Conservation (phyloP, 768 basidiomycete species). For the Hortiboletus flavorubellus region DNA sequence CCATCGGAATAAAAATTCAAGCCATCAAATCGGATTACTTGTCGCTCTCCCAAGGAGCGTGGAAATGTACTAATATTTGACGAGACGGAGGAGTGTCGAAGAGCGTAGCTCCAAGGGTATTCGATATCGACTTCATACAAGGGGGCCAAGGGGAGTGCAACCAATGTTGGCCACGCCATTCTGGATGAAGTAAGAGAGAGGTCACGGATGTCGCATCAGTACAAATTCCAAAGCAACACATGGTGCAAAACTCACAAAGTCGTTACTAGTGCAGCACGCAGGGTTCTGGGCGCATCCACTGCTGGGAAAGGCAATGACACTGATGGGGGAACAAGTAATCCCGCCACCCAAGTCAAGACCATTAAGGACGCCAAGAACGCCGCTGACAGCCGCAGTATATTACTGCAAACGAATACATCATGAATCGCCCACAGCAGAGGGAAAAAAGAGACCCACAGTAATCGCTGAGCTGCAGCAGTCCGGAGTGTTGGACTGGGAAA, state of each 20-base stretch:
- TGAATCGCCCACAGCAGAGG: not conserved
- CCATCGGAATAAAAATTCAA: too few relatives aligned
- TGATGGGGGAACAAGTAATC: not conserved
- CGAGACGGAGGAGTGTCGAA: too few relatives aligned
- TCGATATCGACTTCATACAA: not conserved
- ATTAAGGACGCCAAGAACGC: not conserved
- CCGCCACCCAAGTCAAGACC: rapidly evolving
- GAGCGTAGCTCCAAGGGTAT: not conserved
- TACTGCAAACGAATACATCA: not conserved
- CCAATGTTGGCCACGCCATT: not conserved
- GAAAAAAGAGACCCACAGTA: too few relatives aligned
- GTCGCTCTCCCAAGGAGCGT: too few relatives aligned
- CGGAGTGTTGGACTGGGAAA: too few relatives aligned
- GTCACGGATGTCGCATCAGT: not conserved
- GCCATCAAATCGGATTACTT: too few relatives aligned
- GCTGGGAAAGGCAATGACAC: rapidly evolving
- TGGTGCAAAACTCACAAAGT: not conserved
- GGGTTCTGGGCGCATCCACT: not conserved
- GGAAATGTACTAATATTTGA: too few relatives aligned
- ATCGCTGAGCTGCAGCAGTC: too few relatives aligned
- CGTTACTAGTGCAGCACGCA: not conserved
- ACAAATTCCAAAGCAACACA: not conserved
- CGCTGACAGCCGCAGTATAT: not conserved
- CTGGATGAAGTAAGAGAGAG: not conserved
- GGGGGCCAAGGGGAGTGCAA: not conserved